A percentile compares a stretch with the other conserved stretches of the same genome.
phyloP scores from a whole-genome alignment of 2,329 filamentous ascomycete genomes.

The Botryotinia calthae region DNA sequence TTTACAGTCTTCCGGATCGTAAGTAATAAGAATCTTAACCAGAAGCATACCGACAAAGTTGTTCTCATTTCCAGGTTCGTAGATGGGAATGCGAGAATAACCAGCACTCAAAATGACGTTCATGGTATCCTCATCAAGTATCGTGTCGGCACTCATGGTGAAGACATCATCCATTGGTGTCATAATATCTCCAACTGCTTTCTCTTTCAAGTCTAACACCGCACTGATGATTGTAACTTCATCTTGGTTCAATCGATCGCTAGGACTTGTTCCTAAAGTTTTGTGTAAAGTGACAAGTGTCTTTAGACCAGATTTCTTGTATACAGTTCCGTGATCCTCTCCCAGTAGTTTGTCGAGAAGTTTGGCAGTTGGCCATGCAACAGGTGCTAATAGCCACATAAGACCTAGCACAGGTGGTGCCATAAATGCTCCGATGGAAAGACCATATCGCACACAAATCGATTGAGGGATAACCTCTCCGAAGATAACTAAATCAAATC shows the following conservation, averaged over 20 bases:
- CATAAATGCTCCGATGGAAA: conserved; percentile 94
- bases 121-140: conserved; percentile 92
- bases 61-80: conserved; percentile 74
- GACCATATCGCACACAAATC: conserved; percentile 90
- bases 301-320: conserved; percentile 97
- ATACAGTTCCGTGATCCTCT: conserved; percentile 91
- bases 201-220: conserved; percentile 93
- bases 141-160: conserved; percentile 90
- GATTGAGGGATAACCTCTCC: conserved; percentile 96
- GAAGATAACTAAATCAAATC: conserved; percentile 73
- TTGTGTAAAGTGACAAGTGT: conserved; percentile 94
- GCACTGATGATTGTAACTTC: conserved; percentile 99
- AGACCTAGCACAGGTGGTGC: conserved; percentile 79
- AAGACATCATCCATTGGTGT: conserved; percentile 98
- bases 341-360: conserved; percentile 90
- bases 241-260: conserved; percentile 89
- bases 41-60: conserved; percentile 98
- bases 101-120: conserved; percentile 88
- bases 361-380: conserved; percentile 94
- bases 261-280: conserved; percentile 77
- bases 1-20: conserved; percentile 85
- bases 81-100: conserved; percentile 94
- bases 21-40: conserved; percentile 98
- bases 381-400: conserved; percentile 88
- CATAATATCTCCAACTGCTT: conserved; percentile 94